Base-by-base conservation (phyloP, 176 grass and related monocot species). In the Triticum urartu region DNA sequence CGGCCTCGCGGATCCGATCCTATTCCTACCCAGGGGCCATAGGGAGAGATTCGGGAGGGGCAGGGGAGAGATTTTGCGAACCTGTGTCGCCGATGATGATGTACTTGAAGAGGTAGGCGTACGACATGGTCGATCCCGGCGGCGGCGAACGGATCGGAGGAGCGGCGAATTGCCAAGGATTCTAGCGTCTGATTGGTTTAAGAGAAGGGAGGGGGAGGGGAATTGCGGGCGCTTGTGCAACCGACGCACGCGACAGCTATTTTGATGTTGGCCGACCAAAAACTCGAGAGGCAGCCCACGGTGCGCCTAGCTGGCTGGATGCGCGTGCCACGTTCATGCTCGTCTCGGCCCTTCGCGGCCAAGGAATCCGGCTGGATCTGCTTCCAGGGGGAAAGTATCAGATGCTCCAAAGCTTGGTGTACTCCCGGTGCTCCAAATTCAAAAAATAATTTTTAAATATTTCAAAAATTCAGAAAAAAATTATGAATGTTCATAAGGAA, bases 21-120 rank as follows among this genome's bases (percentile, higher is more conserved):
- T 40, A 12, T 59, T 20, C 68, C 30, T 56, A 18, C 65, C 32
- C 15, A 9, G 5, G 35, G 25, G 15, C 11, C 32, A 38, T 9
- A 43, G 43, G 35, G 5, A 26, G 25, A 21, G 34, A 15, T 26
- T 48, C 4, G 63, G 60, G 12, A 15, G 74, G 50, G 50, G 50
- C 50, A 54, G 50, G 50, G 72, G 33, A 17, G 33, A 20, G 8
- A 15, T 22, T 4, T 28, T 0, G 4, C 6, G 52, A 14, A 92
- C 96, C 96, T 86, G 96, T 98, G 75, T 98, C 93, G 68, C 96
- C 93, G 91, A 98, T 98, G 88, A 98, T 95, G 91, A 98, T 98
- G 86, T 98, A 98, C 78, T 98, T 98, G 93, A 98, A 98, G 81
- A 98, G 92, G 78, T 98, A 98, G 62, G 96, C 96, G 86, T 98